Evolutionary conservation across 345 rosid species (phyloP), one percentile per base, ranked within the genome.

Genomic region (Lepidium sativum): DNA sequence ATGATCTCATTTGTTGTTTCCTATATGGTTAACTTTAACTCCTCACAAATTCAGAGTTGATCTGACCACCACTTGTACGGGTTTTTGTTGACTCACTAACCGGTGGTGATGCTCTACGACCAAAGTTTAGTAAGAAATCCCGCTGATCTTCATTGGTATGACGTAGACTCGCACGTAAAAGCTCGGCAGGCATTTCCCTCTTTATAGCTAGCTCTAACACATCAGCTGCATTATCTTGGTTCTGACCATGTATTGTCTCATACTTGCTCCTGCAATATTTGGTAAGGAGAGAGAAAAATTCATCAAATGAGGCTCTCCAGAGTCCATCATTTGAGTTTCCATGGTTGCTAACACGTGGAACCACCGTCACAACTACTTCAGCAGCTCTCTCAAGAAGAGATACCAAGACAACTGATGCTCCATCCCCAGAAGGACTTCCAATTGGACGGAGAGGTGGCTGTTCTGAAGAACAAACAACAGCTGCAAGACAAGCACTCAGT

Each of bases 391-490:
- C 99, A 23, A 94, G 95, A 60, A 94, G 85, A 10, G 91, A 78
- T 62, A 80, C 84, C 77, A 94, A 79, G 31, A 90, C 72, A 54
- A 80, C 55, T 0, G 96, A 84, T 7, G 99, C 97, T 40, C 96
- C 96, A 63, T 90, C 92, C 2, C 99, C 99, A 2, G 92, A 80
- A 38, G 92, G 71, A 59, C 95, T 88, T 59, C 99, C 95, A 44
- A 90, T 75, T 39, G 99, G 99, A 9, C 99, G 81, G 33, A 95
- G 88, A 9, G 97, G 99, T 1, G 99, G 99, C 81, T 91, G 97
- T 75, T 94, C 99, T 16, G 84, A 82, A 29, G 99, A 94, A 69
- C 99, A 94, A 66, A 94, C 99, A 65, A 94, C 96, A 18, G 99
- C 97, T 44, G 90, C 95, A 62, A 94, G 95, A 77, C 99, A 94